Evolutionary conservation across 139 green algal genomes (phyloP), one percentile per base, ranked within the genome.

Genomic region (Chlorella ohadii): DNA sequence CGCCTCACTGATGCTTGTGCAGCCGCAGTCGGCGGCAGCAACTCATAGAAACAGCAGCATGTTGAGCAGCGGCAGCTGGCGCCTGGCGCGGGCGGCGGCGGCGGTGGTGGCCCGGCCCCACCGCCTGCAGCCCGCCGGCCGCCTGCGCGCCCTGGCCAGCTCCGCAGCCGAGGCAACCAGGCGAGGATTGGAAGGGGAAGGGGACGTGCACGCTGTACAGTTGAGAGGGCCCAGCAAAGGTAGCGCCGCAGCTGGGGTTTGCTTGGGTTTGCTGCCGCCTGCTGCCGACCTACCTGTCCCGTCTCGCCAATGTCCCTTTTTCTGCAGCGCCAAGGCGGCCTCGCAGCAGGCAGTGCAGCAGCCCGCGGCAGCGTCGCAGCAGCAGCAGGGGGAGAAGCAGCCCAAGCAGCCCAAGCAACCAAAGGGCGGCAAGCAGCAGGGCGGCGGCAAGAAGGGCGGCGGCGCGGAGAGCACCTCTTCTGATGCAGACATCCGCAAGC

Each of bases 401-500:
- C 33, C 20, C 19, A 56, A 82, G 76, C 76, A 82, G 76, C 76
- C 39, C 33, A 66, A 82, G 67, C 28, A 81, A 56, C 33, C 55
- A 15, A n/a, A 81, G 56, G 19, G 19, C 17, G 33, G 23, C 22
- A 72, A 82, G 59, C 59, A 82, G 59, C 36, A 57, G 36, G 28
- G 47, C 34, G 39, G 68, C 11, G 72, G 74, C 39, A 81, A 84
- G 36, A 81, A 91, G 57, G 82, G 90, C 15, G 84, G 56, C 51
- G 51, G 51, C 7, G 59, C 41, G 19, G 72, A 88, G 55, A 86
- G 63, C 61, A 89, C 90, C 0, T 94, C 89, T 0, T 92, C 86
- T 5, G 83, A 90, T 33, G 93, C 94, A 64, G 94, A 96, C 59
- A 92, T 97, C 63, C 84, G 88, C 6, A 90, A 85, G 23, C 70